Evolutionary conservation across 768 basidiomycete species (phyloP).

Genomic region (Naganishia friedmannii): DNA sequence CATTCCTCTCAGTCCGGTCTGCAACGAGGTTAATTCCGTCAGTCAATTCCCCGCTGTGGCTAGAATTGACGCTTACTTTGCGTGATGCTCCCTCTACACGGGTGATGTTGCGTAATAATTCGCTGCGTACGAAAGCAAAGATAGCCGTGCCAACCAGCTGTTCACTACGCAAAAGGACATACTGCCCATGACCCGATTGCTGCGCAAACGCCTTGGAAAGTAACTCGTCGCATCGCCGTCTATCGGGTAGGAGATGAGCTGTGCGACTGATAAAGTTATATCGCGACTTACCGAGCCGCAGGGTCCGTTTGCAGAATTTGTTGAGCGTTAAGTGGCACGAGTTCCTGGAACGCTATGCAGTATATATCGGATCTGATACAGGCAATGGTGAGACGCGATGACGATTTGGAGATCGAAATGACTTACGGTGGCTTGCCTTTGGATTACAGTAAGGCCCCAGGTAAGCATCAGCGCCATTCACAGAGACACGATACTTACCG

Average conservation of each 20-base stretch:
- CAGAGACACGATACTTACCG: slow-evolving; percentile 57
- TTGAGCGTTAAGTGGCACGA: slow-evolving; percentile 94
- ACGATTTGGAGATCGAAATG: not conserved
- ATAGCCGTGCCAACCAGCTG: slow-evolving; percentile 97
- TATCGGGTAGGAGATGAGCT: slow-evolving; percentile 48
- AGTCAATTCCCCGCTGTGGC: not conserved
- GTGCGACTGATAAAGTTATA: not conserved
- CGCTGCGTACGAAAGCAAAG: slow-evolving; percentile 75
- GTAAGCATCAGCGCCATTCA: not conserved
- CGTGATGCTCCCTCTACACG: slow-evolving; percentile 88
- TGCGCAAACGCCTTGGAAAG: slow-evolving; percentile 23
- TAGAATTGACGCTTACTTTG: slow-evolving; percentile 61
- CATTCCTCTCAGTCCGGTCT: slow-evolving; percentile 68
- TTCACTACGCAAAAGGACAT: slow-evolving; percentile 84
- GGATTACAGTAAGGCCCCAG: not conserved
- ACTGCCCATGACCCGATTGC: slow-evolving; percentile 57
- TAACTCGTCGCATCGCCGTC: slow-evolving; percentile 68
- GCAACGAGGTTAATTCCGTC: not conserved
- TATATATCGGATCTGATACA: slow-evolving; percentile 75
- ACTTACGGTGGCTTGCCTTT: slow-evolving; percentile 1
- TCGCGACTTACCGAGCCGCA: slow-evolving; percentile 68
- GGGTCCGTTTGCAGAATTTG: slow-evolving; percentile 96
- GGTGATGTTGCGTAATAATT: slow-evolving; percentile 72
- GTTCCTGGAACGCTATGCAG: slow-evolving; percentile 90
- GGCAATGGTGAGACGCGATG: not conserved